phyloP scores from a whole-genome alignment of 352 stramenopile species.

The Pythium aphanidermatum region DNA sequence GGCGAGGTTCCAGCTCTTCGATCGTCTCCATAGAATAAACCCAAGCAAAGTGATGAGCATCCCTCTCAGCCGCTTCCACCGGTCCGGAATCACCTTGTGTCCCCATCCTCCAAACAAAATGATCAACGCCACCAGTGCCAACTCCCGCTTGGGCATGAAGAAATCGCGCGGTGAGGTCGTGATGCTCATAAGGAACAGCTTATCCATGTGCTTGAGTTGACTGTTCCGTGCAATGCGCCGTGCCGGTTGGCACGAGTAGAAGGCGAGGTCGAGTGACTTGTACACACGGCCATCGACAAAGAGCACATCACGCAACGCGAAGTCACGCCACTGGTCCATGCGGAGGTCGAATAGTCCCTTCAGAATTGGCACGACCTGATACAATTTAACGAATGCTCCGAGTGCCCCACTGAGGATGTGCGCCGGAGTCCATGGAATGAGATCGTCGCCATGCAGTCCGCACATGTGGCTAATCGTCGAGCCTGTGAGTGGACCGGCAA shows the following conservation, averaged over 20 bases:
- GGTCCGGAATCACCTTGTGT: no score
- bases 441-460: constrained; percentile 28
- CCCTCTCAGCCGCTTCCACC: neutral
- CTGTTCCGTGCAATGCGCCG: constrained; percentile 44
- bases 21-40: constrained; percentile 7
- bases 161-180: constrained; percentile 42
- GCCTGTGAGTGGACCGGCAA: constrained; percentile 53
- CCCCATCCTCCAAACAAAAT: neutral
- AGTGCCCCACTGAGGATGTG: constrained; percentile 33
- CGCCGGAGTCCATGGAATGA: constrained; percentile 23
- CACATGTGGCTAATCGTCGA: constrained; percentile 47
- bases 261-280: constrained; percentile 30
- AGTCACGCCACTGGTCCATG: constrained; percentile 50
- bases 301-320: constrained; percentile 30
- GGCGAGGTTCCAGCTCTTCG: constrained; percentile 20
- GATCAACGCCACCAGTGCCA: constrained; percentile 5
- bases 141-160: constrained; percentile 3
- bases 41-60: neutral
- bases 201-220: constrained; percentile 55
- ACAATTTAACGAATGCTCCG: constrained; percentile 38
- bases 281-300: constrained; percentile 30
- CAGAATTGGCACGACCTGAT: constrained; percentile 31
- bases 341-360: constrained; percentile 36
- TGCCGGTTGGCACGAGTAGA: constrained; percentile 40
- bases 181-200: constrained; percentile 66